phyloP scores from a whole-genome alignment of 106 monocot species.

The Narthecium ossifragum region DNA sequence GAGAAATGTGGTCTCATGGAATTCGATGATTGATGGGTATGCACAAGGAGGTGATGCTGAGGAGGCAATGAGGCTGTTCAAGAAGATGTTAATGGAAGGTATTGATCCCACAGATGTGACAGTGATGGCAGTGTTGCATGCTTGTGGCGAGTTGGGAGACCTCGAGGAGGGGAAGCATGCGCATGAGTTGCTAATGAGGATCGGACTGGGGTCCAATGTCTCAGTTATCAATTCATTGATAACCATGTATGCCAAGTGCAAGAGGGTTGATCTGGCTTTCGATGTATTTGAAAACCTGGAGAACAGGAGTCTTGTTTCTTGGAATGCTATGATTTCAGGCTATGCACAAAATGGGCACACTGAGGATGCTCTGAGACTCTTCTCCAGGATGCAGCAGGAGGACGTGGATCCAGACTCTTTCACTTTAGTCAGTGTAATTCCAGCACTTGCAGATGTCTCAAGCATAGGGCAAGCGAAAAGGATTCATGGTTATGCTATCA shows the following conservation, averaged over 20 bases:
- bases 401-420: constrained; percentile 50
- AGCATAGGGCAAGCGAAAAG: constrained; percentile 45
- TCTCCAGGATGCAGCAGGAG: constrained; percentile 33
- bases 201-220: constrained; percentile 35
- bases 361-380: constrained; percentile 35
- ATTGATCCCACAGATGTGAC: constrained; percentile 47
- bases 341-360: constrained; percentile 41
- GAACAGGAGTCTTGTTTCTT: constrained; percentile 48
- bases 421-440: constrained; percentile 61
- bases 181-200: constrained; percentile 36
- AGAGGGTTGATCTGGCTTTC: constrained; percentile 40
- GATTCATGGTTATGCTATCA: constrained; percentile 52
- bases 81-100: constrained; percentile 34
- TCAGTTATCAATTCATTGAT: constrained; percentile 64
- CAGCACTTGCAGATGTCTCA: constrained; percentile 51
- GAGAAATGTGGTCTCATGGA: constrained; percentile 73
- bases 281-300: constrained; percentile 37
- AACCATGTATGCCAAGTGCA: constrained; percentile 81
- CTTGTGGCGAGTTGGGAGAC: constrained; percentile 45
- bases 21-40: constrained; percentile 81
- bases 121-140: constrained; percentile 43
- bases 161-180: constrained; percentile 40
- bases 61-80: constrained; percentile 57
- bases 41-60: constrained; percentile 39
- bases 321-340: constrained; percentile 88